Base-by-base conservation (phyloP, 192 early-diverging fungal species). In the Allomyces macrogynus region DNA sequence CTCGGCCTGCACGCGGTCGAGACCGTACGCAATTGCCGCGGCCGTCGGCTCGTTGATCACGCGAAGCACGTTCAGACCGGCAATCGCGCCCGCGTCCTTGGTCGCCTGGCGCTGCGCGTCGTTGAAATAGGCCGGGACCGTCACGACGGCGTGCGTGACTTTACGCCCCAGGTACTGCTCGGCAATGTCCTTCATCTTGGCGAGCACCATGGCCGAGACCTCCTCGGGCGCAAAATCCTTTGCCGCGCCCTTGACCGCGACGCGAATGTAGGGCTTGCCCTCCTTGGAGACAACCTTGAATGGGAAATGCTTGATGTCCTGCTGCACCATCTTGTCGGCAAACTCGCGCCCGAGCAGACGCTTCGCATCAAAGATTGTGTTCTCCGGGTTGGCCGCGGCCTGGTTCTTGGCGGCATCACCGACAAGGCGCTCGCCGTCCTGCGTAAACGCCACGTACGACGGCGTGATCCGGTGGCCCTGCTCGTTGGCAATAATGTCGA, bases 401-500 rank as follows among this genome's bases (percentile, higher is more conserved):
- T 92, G 92, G 81, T 94, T 94, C 85, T 94, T 94, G 67, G 92
- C 92, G 61, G 92, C 87, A 66, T 94, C 90, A 67, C 92, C 92
- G 68, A 94, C 87, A 61, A 94, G 84, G 68, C 89, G 86, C 79
- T 94, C 92, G 32, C 32, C 32, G 40, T 87, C 85, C 63, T 93
- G 83, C 66, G 90, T 90, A 70, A 94, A 94, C 63, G 84, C 90
- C 66, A 94, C 92, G 76, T 90, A 94, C 63, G 92, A 94, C n/a
- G 92, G 90, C 43, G 90, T 94, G 71, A 92, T 92, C 76, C 92
- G 90, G 81, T 89, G 78, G 71, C 92, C 92, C 74, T 93, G 89
- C 73, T 96, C 93, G 86, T 96, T 93, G 67, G 93, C 89, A 71
- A 96, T 92, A 76, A 98, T 95, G 77, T 98, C 95, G 64, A 98